Conservation (phyloP, 495 filamentous ascomycete species). For the Penicillium herquei region DNA sequence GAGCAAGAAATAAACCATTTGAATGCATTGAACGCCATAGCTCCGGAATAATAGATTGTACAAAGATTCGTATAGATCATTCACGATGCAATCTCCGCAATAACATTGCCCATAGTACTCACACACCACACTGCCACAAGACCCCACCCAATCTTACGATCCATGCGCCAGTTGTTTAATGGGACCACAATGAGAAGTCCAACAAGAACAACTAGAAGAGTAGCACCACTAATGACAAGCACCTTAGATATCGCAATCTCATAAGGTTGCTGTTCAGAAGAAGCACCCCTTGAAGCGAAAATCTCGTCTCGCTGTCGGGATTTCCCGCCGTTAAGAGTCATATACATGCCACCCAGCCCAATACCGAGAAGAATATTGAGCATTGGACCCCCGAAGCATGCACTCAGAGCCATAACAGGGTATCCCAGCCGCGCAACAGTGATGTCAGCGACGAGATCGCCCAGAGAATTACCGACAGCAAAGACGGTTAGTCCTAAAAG, state of each 20-base stretch:
- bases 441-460: slow-evolving; percentile 91
- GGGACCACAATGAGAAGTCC: slow-evolving; percentile 79
- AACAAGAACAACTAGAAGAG: slow-evolving; percentile 76
- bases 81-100: slow-evolving; percentile 62
- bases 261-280: slow-evolving; percentile 44
- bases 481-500: slow-evolving; percentile 96
- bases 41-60: not conserved
- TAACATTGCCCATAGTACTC: slow-evolving; percentile 81
- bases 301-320: slow-evolving; percentile 18
- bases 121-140: slow-evolving; percentile 80
- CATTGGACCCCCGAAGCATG: slow-evolving; percentile 97
- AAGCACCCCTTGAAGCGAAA: not conserved
- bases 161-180: slow-evolving; percentile 87
- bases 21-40: no score
- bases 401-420: slow-evolving; percentile 92
- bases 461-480: slow-evolving; percentile 92
- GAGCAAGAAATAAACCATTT: no score
- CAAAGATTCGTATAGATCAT: not conserved
- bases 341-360: slow-evolving; percentile 82
- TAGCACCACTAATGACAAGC: slow-evolving; percentile 75
- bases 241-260: slow-evolving; percentile 80
- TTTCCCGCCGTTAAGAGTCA: slow-evolving; percentile 55
- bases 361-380: slow-evolving; percentile 96
- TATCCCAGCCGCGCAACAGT: slow-evolving; percentile 91
- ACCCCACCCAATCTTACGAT: slow-evolving; percentile 74